phyloP scores from a whole-genome alignment of 192 early-diverging fungal genomes.

The Piromyces sp. region DNA sequence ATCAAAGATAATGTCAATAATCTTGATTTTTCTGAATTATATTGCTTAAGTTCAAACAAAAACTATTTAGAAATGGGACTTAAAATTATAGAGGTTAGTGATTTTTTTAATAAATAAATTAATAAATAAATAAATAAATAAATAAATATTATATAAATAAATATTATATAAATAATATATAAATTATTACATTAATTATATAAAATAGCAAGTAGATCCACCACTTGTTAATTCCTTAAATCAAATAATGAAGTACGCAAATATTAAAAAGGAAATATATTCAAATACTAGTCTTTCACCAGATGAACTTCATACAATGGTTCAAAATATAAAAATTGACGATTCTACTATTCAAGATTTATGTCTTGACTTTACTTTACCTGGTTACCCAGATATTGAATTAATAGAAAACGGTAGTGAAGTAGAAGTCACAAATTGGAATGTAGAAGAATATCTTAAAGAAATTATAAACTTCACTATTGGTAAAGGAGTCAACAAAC shows the following conservation, averaged over 20 bases:
- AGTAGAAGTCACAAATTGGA: slow-evolving; percentile 54
- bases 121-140: too few relatives aligned
- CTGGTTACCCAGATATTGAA: slow-evolving; percentile 55
- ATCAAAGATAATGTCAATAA: background rate
- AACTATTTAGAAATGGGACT: background rate
- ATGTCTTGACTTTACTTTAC: slow-evolving; percentile 71
- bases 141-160: too few relatives aligned
- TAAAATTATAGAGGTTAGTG: background rate
- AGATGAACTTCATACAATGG: slow-evolving; percentile 25
- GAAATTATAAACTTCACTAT: slow-evolving; percentile 44
- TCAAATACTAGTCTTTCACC: background rate
- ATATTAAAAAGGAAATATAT: slow-evolving; percentile 37
- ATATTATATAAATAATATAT: too few relatives aligned
- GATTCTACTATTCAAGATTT: slow-evolving; percentile 37
- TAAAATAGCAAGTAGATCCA: slow-evolving; percentile 37
- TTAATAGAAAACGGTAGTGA: slow-evolving; percentile 39
- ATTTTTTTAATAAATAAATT: too few relatives aligned
- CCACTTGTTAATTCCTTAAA: slow-evolving; percentile 43
- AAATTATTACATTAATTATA: too few relatives aligned
- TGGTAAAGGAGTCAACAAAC: slow-evolving; percentile 42
- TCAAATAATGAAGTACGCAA: slow-evolving; percentile 47
- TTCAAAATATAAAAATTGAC: slow-evolving; percentile 16
- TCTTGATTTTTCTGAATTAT: background rate
- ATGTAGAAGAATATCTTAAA: slow-evolving; percentile 61
- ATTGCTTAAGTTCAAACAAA: background rate